These are phyloP conservation scores for Fusarium humuli DNA, from an alignment of 2,329 filamentous ascomycete species.

Conservation along the genomic window DNA sequence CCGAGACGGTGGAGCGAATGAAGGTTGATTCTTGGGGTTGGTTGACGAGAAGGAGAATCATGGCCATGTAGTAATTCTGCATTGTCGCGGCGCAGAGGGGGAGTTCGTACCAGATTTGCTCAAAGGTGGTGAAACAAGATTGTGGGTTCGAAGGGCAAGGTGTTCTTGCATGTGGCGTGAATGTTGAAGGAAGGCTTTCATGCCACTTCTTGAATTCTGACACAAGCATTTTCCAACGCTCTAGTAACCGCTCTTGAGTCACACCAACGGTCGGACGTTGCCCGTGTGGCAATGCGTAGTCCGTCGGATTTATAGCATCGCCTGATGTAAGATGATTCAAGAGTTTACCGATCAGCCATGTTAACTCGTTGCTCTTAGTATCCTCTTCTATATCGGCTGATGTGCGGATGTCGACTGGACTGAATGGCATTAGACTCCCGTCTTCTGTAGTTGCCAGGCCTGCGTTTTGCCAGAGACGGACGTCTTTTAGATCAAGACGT, in stretches of 20 bases:
- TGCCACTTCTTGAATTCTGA: slow-evolving; percentile 36
- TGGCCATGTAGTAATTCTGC: slow-evolving; percentile 73
- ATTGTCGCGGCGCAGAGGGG: slow-evolving; percentile 74
- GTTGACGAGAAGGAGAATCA: slow-evolving; percentile 71
- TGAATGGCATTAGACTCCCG: slow-evolving; percentile 37
- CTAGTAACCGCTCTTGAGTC: slow-evolving; percentile 34
- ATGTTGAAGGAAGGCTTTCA: slow-evolving; percentile 32
- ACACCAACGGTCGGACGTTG: slow-evolving; percentile 36
- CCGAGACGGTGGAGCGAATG: slow-evolving; percentile 39
- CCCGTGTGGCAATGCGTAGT: slow-evolving; percentile 41
- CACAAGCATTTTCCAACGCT: slow-evolving; percentile 35
- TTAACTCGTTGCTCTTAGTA: slow-evolving; percentile 70
- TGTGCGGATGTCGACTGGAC: slow-evolving; percentile 56
- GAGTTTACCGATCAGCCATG: slow-evolving; percentile 75
- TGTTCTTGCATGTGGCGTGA: slow-evolving; percentile 30
- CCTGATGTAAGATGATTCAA: slow-evolving; percentile 72
- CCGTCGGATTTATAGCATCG: slow-evolving; percentile 57
- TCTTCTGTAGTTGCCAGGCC: slow-evolving; percentile 62
- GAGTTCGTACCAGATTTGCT: slow-evolving; percentile 71
- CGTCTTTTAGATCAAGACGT: slow-evolving; percentile 66
- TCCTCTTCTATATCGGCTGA: slow-evolving; percentile 70
- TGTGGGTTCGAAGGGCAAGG: not conserved
- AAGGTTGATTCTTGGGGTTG: slow-evolving; percentile 42
- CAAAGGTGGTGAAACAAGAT: slow-evolving; percentile 48
- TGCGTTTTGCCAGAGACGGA: slow-evolving; percentile 72